Evolutionary conservation across 176 grass and related monocot genomes (phyloP), one percentile per base, ranked within the genome.

Genomic region (Triticum dicoccoides): DNA sequence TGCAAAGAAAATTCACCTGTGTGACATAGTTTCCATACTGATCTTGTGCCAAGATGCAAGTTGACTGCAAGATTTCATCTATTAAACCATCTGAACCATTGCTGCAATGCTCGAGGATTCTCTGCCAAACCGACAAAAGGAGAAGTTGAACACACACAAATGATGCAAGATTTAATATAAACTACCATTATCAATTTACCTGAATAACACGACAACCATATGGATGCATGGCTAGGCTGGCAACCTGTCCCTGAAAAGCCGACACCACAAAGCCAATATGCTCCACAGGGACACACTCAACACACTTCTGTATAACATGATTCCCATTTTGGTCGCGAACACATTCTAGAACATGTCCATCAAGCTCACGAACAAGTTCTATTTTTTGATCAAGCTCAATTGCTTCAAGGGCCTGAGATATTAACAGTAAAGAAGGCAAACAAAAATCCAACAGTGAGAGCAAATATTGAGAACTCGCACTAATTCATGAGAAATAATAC

Each of bases 201-300:
- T 98, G 96, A 87, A 98, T 98, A 59, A 98, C 96, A 83, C 96
- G 86, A 49, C 96, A 98, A 49, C 96, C 96, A 92, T 98, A 98
- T 30, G 93, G 90, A 69, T 98, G 96, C 80, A 66, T 98, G 81
- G 93, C 94, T 29, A 98, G 89, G 73, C 34, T 89, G 56, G 93
- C 92, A 79, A 98, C 90, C 62, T 98, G 96, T 42, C 88, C 90
- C 87, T 69, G 88, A 77, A 98, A 98, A 81, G 96, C 86, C 34
- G 88, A 95, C 37, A 98, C 88, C 45, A 98, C 73, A 61, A 98
- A 98, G 62, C 87, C 87, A 54, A 98, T 96, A 86, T 94, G 93
- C 80, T 92, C 88, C 38, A 80, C 85, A 35, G 96, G 96, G 23
- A 98, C 75, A 87, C 96, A 92, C 75, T 98, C 93, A 66, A 98